These are phyloP conservation scores for Dictyophora rubrovolvata DNA, from an alignment of 768 basidiomycete genomes.

Conservation along the genomic window DNA sequence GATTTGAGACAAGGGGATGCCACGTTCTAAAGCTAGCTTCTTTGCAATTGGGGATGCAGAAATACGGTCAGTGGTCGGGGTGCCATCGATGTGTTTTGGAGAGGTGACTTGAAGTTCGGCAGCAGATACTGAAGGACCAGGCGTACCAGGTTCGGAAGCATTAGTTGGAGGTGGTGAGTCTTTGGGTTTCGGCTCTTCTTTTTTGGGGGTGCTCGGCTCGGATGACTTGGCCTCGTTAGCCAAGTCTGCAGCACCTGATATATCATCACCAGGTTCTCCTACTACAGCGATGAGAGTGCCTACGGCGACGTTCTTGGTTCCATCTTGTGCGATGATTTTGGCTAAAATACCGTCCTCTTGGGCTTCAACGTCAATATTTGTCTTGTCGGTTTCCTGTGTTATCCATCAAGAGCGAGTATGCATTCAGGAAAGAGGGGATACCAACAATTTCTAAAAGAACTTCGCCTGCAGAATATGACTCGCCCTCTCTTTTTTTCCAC, in stretches of 20 bases:
- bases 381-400: conserved; percentile 81
- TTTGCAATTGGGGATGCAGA: conserved; percentile 95
- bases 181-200: conserved; percentile 23
- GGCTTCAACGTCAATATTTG: conserved; percentile 97
- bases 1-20: conserved; percentile 79
- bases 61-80: conserved; percentile 67
- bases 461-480: conserved; percentile 69
- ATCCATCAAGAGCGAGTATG: not conserved
- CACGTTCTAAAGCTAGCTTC: conserved; percentile 91
- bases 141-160: conserved; percentile 20
- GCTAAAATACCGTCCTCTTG: conserved; percentile 93
- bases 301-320: conserved; percentile 75
- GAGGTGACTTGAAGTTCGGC: conserved; percentile 24
- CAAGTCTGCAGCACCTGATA: conserved; percentile 63
- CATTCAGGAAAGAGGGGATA: conserved; percentile 10
- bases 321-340: conserved; percentile 80
- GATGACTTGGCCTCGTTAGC: conserved; percentile 17
- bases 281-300: conserved; percentile 87
- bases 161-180: conserved; percentile 22
- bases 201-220: conserved; percentile 22
- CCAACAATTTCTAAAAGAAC: conserved; percentile 83
- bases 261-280: conserved; percentile 93
- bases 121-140: conserved; percentile 19
- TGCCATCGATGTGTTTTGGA: conserved; percentile 40
- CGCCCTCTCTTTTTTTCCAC: conserved; percentile 88